Evolutionary conservation across 2,329 filamentous ascomycete species (phyloP), one percentile per base, ranked within the genome.

Genomic region (Trichoderma afroharzianum): DNA sequence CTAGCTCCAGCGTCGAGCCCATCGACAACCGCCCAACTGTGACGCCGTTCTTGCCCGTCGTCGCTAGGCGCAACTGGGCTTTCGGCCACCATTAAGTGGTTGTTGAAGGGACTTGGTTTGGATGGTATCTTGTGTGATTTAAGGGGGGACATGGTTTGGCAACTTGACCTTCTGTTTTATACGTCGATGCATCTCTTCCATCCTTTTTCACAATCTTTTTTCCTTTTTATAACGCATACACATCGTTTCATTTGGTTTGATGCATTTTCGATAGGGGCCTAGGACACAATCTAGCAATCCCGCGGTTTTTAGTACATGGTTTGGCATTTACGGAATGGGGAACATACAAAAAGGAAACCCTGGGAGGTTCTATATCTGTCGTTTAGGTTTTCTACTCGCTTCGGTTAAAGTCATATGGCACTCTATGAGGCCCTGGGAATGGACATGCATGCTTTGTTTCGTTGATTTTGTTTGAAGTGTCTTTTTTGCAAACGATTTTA

Each of bases 81-180:
- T 72, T 72, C 21, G 71, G 71, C n/a, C 43, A 36, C 11, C 67
- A 70, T 36, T 72, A 24, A 72, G 26, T 21, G 18, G 39, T n/a
- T 15, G 33, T 6, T n/a, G n/a, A n/a, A 47, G 11, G 62, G 62
- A 26, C 8, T 32, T 26, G 53, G 33, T 39, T 43, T 21, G 26
- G 21, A 24, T 63, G 26, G 39, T 50, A 32, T 30, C 11, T 24
- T 15, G 30, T 32, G 55, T 47, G 53, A 24, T 11, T 21, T 9
- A 26, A 12, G 50, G 21, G 32, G 18, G 63, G 30, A 15, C 5
- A 9, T n/a, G 32, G 63, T 21, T 50, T 32, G 18, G 18, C 26
- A 63, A 50, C 33, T 32, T 32, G 18, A 21, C n/a, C 18, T 59
- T 14, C 64, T 59, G 28, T 47, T 47, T 47, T 18, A 36, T 28